A percentile compares a stretch with the other conserved stretches of the same genome.
phyloP scores from a whole-genome alignment of 208 protist species.

The Leishmania guyanensis region DNA sequence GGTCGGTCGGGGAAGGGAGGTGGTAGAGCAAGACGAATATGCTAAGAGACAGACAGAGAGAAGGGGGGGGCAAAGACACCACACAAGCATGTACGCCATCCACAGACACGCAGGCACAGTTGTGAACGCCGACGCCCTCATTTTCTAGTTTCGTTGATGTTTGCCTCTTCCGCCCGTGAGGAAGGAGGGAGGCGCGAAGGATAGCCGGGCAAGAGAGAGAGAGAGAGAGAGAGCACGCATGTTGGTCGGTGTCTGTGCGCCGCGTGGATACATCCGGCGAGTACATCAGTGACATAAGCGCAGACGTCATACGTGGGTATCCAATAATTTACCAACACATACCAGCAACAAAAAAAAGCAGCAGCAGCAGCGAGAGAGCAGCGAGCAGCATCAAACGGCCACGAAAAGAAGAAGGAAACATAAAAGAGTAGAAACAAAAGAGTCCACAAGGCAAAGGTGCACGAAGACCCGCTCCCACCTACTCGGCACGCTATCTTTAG shows the following conservation, averaged over 20 bases:
- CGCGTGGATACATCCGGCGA: neutral
- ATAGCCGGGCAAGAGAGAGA: neutral
- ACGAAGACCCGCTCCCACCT: neutral
- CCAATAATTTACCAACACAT: neutral
- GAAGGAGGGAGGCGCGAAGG: neutral
- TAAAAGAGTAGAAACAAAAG: too few relatives aligned
- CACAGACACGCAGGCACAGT: too few relatives aligned
- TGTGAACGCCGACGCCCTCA: too few relatives aligned
- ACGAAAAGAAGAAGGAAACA: neutral
- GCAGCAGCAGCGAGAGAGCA: neutral
- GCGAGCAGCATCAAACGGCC: neutral
- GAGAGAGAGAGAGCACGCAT: neutral
- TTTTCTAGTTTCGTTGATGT: too few relatives aligned
- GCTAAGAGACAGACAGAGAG: too few relatives aligned
- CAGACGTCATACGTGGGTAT: neutral
- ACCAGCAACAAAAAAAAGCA: neutral
- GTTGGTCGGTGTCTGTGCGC: neutral
- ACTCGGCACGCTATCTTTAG: neutral
- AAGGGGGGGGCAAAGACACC: too few relatives aligned
- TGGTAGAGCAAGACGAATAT: too few relatives aligned
- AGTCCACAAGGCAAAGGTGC: neutral
- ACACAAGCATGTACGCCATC: too few relatives aligned
- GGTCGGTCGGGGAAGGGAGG: too few relatives aligned
- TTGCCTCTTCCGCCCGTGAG: too few relatives aligned
- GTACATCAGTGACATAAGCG: neutral